Evolutionary conservation across 129 eudicot species (phyloP), one percentile per base, ranked within the genome.

Genomic region (Artemisia annua): DNA sequence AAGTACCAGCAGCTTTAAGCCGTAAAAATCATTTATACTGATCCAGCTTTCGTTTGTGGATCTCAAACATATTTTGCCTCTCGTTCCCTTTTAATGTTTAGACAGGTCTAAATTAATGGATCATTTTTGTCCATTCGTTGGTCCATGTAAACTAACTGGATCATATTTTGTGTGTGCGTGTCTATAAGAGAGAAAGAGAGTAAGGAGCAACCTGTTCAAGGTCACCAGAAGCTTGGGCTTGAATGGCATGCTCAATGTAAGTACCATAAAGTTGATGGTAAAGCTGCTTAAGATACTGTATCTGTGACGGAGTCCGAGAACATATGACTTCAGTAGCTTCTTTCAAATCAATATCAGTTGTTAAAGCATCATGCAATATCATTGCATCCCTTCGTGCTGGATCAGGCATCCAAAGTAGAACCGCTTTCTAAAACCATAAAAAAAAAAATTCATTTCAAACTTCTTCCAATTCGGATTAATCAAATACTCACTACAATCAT

Each of bases 291-390:
- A 92, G 81, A 4, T 86, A 84, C 43, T 92, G 97, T 24, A 92
- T 35, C 72, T 88, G 96, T 8, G 96, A 32, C 49, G 93, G 75
- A 39, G 97, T 88, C 7, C 96, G 81, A 68, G 93, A 86, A 67
- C 97, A 91, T 70, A 91, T 73, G 15, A 91, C 93, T 87, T 91
- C 97, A 14, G 93, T 89, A 11, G 93, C 97, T 74, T 83, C 87
- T 87, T 51, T 86, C 7, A 86, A 71, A 81, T 86, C 80, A 17
- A 86, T 68, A n/a, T 22, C 55, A 0, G 76, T 78, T 14, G 80
- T 58, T 74, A 86, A 77, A 46, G 91, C 85, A n/a, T 83, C 79
- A 48, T 82, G 66, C 55, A 91, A 69, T 66, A 89, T 69, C 12
- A 81, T 78, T 58, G 97, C 97, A 82, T 91, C 97, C 17, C 93